phyloP scores from a whole-genome alignment of 148 eudicot species.

The Cornus controversa region DNA sequence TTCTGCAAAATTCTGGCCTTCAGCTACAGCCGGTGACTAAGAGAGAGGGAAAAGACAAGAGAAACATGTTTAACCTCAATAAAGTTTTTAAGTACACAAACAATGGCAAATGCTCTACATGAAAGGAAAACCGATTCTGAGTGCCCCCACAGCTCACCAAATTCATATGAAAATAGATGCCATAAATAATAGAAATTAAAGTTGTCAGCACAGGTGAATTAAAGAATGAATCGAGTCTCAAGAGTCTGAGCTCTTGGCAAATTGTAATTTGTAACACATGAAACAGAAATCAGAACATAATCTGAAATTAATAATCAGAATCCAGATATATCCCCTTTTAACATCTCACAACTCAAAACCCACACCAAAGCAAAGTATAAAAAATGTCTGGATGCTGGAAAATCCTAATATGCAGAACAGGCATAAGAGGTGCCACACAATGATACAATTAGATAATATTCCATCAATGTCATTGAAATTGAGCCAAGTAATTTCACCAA shows the following conservation, averaged over 20 bases:
- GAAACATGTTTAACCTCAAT: constrained; percentile 13
- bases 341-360: not conserved
- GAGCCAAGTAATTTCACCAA: not conserved
- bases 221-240: not conserved
- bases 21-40: constrained; percentile 30
- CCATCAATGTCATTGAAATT: not conserved
- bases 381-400: not conserved
- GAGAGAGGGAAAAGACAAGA: constrained; percentile 1
- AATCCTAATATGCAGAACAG: not conserved
- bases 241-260: not conserved
- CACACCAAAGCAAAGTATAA: not conserved
- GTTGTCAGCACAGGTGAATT: not conserved
- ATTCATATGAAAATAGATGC: not conserved
- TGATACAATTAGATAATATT: not conserved
- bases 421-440: not conserved
- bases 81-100: constrained; percentile 9
- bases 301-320: not conserved
- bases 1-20: constrained; percentile 18
- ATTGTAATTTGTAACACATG: not conserved
- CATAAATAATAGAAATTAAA: not conserved
- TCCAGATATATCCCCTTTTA: not conserved
- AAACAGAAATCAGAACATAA: not conserved
- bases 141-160: not conserved
- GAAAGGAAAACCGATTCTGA: not conserved
- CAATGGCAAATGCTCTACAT: not conserved